phyloP scores from a whole-genome alignment of 345 rosid genomes.

The Anacardium occidentale region DNA sequence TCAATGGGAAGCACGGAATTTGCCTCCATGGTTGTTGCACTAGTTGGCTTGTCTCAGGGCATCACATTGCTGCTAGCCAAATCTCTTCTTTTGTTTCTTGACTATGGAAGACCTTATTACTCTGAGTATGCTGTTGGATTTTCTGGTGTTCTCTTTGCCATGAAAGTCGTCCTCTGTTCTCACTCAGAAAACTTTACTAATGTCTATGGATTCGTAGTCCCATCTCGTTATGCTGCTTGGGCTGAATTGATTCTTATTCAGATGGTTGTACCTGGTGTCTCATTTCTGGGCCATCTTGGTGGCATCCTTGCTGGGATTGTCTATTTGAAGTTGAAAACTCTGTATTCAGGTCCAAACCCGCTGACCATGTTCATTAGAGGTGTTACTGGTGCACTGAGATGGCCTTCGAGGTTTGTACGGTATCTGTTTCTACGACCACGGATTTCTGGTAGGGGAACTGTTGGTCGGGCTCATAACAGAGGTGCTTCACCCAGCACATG shows the following conservation, averaged over 20 bases:
- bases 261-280: slow-evolving; percentile 81
- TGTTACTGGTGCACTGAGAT: slow-evolving; percentile 36
- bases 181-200: slow-evolving; percentile 53
- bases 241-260: slow-evolving; percentile 87
- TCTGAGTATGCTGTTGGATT: slow-evolving; percentile 75
- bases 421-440: slow-evolving; percentile 42
- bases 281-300: slow-evolving; percentile 94
- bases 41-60: slow-evolving; percentile 87
- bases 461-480: slow-evolving; percentile 50
- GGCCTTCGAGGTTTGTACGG: slow-evolving; percentile 58
- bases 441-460: slow-evolving; percentile 71
- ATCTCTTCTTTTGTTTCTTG: slow-evolving; percentile 57
- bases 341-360: slow-evolving; percentile 56
- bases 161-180: slow-evolving; percentile 91
- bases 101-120: slow-evolving; percentile 60
- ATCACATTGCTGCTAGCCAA: slow-evolving; percentile 70
- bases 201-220: slow-evolving; percentile 71
- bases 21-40: slow-evolving; percentile 65
- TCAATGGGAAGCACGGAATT: slow-evolving; percentile 88
- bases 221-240: slow-evolving; percentile 87
- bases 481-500: slow-evolving; percentile 45
- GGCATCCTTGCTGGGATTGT: slow-evolving; percentile 92
- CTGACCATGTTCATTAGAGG: slow-evolving; percentile 48
- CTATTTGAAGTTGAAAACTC: slow-evolving; percentile 58
- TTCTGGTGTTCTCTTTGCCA: slow-evolving; percentile 88